Evolutionary conservation across 345 rosid species (phyloP), one percentile per base, ranked within the genome.

Genomic region (Salix purpurea): DNA sequence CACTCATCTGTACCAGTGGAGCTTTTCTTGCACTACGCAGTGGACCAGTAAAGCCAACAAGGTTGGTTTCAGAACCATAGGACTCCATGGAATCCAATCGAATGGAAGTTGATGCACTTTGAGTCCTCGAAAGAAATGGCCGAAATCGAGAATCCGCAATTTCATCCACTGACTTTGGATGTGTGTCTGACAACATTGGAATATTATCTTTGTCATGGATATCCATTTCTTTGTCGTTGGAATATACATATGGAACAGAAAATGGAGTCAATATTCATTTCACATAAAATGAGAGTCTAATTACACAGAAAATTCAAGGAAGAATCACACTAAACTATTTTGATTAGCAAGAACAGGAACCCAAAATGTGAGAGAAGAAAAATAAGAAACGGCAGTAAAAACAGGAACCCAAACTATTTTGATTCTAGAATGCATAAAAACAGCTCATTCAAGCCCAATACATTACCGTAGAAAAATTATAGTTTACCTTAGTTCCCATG

Each of bases 11-110:
- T 8, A 76, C 56, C 54, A 82, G 74, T 34, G 91, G 84, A 40
- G 81, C 81, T 74, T 80, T 88, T 81, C 90, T 90, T 78, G 77
- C 91, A 72, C 87, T 88, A 30, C 93, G 90, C 65, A 95, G 78
- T 65, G 97, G 99, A 80, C 99, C 97, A 62, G 97, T 93, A 84
- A 79, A 88, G 64, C 97, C 93, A 15, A 82, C 92, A 79, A 83
- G 79, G 69, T 81, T 81, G 79, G 71, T 65, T 37, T 80, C 85
- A 73, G 26, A 83, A 62, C 79, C 94, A 80, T 76, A 83, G 54
- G 91, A 81, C 56, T 91, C 95, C 61, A 70, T 18, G 75, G 85
- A 73, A 66, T 78, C 77, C 79, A 72, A 48, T 18, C 94, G 88
- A 81, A 87, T 88, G 72, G 96, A 81, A 71, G 89, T 74, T 5